A percentile compares a stretch with the other conserved stretches of the same genome.
Conservation (phyloP, 2,329 filamentous ascomycete genomes). For the Aspergillus alliaceus region DNA sequence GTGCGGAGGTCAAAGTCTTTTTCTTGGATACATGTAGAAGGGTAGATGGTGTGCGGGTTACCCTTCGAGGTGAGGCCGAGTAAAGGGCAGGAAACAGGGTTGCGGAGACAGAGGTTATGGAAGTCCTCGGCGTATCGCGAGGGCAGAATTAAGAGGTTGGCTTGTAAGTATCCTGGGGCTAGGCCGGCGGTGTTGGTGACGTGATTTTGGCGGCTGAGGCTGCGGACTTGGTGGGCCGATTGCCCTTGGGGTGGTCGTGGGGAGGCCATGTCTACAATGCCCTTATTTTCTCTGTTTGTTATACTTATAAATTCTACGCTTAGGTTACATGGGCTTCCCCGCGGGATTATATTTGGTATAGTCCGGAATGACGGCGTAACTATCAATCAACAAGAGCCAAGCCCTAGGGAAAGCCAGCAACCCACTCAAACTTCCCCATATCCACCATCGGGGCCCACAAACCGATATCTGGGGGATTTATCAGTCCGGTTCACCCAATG, state of each 20-base stretch:
- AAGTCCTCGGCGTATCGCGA: conserved; percentile 59
- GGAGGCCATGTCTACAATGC: neutral
- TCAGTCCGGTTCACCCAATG: neutral
- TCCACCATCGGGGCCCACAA: conserved; percentile 23
- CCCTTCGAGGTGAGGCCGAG: conserved; percentile 52
- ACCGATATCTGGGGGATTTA: conserved; percentile 23
- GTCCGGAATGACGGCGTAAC: neutral
- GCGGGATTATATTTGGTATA: neutral
- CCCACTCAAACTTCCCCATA: conserved; percentile 4
- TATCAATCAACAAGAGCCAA: no score
- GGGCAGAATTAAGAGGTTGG: conserved; percentile 63
- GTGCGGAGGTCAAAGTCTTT: conserved; percentile 55
- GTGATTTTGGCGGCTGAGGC: conserved; percentile 44
- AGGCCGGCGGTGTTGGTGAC: conserved; percentile 55
- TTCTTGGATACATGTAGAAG: conserved; percentile 22
- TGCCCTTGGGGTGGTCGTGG: neutral
- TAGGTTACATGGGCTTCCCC: neutral
- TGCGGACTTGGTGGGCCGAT: conserved; percentile 42
- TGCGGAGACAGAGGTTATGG: conserved; percentile 58
- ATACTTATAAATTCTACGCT: neutral
- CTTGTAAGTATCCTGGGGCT: conserved; percentile 58
- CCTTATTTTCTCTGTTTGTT: neutral
- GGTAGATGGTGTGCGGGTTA: conserved; percentile 21
- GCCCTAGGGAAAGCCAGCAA: no score
- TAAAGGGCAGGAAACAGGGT: conserved; percentile 63